Conservation (phyloP, 2,329 filamentous ascomycete species). For the Geoglossum cookeanum region DNA sequence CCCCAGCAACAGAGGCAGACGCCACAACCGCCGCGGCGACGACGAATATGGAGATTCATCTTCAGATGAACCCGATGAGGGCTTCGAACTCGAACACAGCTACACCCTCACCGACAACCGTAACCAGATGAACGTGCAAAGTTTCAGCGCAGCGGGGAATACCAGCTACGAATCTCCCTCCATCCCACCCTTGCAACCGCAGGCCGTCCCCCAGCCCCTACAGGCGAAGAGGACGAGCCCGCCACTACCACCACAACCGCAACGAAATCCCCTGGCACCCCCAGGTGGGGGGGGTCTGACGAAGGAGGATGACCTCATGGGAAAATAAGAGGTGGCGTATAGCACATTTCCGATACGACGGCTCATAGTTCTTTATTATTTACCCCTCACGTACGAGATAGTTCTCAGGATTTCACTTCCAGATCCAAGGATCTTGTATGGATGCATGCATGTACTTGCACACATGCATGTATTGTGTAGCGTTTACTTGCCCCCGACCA, state of each 20-base stretch:
- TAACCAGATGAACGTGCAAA: background rate
- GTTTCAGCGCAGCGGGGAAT: background rate
- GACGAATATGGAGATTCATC: background rate
- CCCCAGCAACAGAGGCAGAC: background rate
- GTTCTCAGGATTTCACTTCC: too few species aligned
- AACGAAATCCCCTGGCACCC: background rate
- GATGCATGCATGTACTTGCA: too few species aligned
- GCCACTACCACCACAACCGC: background rate
- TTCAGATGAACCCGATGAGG: background rate
- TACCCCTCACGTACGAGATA: too few species aligned
- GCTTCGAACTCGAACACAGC: background rate
- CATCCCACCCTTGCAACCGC: background rate
- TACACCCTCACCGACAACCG: background rate
- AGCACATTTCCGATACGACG: too few species aligned
- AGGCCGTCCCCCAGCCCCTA: background rate
- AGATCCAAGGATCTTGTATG: too few species aligned
- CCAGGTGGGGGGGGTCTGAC: background rate
- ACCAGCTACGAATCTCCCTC: background rate
- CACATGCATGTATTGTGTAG: too few species aligned
- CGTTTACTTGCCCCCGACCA: too few species aligned
- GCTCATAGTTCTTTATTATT: too few species aligned
- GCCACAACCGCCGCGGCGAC: background rate
- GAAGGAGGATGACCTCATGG: background rate
- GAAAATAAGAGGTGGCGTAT: too few species aligned
- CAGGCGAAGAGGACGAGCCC: background rate